Conservation (phyloP, 257 asterid genomes). For the Penstemon barbatus region DNA sequence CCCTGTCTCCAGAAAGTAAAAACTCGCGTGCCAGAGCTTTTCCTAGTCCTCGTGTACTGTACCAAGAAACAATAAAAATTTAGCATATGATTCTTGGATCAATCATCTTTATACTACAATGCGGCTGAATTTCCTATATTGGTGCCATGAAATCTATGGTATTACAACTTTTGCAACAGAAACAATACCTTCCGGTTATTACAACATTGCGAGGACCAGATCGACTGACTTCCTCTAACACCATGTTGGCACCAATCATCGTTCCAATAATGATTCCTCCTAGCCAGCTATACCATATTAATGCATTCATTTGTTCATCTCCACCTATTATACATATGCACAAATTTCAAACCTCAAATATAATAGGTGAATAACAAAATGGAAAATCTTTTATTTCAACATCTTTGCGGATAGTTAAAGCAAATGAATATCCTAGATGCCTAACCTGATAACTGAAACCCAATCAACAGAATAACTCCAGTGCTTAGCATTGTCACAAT, state of each 20-base stretch:
- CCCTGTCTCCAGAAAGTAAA: conserved; percentile 93
- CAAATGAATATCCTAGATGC: conserved; percentile 1
- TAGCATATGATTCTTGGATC: too few species aligned
- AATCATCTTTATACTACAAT: background rate
- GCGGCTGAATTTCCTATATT: background rate
- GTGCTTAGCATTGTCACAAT: conserved; percentile 90
- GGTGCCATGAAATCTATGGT: background rate
- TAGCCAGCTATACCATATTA: conserved; percentile 97
- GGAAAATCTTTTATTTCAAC: background rate
- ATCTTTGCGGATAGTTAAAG: background rate
- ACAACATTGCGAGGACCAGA: conserved; percentile 96
- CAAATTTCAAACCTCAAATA: conserved; percentile 15
- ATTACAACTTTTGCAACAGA: background rate
- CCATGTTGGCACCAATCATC: conserved; percentile 95
- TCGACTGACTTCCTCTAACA: conserved; percentile 90
- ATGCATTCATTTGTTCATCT: conserved; percentile 84
- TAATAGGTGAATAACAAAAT: conserved; percentile 6
- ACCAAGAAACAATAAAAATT: conserved; percentile 26
- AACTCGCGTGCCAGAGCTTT: conserved; percentile 98
- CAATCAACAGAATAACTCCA: conserved; percentile 74
- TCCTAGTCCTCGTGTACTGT: conserved; percentile 95
- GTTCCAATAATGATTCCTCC: conserved; percentile 95
- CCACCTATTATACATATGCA: conserved; percentile 53
- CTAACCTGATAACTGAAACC: conserved; percentile 94
- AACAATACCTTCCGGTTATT: conserved; percentile 84